Evolutionary conservation across 192 early-diverging fungal genomes (phyloP), one percentile per base, ranked within the genome.

Genomic region (Backusella psychrophila): DNA sequence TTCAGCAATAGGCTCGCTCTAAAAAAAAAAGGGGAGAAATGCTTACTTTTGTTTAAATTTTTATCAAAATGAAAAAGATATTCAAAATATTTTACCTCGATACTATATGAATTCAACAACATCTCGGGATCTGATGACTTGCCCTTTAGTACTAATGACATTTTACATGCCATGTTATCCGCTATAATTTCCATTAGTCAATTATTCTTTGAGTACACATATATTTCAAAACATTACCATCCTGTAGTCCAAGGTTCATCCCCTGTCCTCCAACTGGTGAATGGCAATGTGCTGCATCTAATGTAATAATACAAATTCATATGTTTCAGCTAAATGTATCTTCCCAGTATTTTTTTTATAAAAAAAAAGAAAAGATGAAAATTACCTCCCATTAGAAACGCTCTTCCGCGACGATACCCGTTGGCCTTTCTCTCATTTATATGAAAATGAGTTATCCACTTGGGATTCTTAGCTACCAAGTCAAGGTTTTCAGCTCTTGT

Each of bases 161-260:
- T 71, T 70, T 85, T 87, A 85, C 86, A 87, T 11, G 80, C 80
- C 38, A 88, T 49, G 31, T 85, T 85, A 35, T 81, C 66, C 5
- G 83, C 83, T 82, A 82, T 5, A 1, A 66, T 23, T 5, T 2
- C 17, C 34, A 15, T 33, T 63, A 15, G 11, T 35, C n/a, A 53
- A 53, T 0, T 7, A n/a, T 17, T 38, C 49, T 53, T 21, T 53
- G 3, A n/a, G 36, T 39, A 63, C 3, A n/a, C 7, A 38, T 41
- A 39, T 8, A 56, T 36, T 53, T 53, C 42, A n/a, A 42, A 39
- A 56, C 23, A 15, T 53, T 46, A 82, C 78, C 82, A 74, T 88
- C 85, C 35, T 86, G 73, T 14, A 88, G 39, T 2, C 85, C 87
- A 1, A 78, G 63, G 59, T 85, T 85, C 82, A 88, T 75, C 5